Evolutionary conservation across 441 rosid species (phyloP), one percentile per base, ranked within the genome.

Genomic region (Corymbia citriodora): DNA sequence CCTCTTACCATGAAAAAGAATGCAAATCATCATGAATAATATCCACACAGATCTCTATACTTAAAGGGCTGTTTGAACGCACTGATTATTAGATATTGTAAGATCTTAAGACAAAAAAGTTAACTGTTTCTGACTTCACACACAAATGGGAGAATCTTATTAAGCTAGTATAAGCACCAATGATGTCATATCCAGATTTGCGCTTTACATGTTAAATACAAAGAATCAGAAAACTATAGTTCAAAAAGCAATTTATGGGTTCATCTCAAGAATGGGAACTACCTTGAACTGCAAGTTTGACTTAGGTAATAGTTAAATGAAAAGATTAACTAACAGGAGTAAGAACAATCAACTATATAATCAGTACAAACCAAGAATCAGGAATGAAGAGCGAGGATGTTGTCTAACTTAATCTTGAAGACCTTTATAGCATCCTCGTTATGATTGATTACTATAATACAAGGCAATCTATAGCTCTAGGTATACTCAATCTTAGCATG

Each of bases 1-100:
- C 59, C 0, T 18, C 59, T 0, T 55, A 18, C 19, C 45, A 40
- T 40, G 45, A 55, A 55, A 55, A 0, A 7, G 1, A 55, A 55
- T 18, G 18, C 1, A 1, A 55, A 55, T 2, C 23, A 18, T 55
- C 23, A 9, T 40, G 4, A 55, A 2, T 55, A 55, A 18, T 55
- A 55, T 55, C 19, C 2, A 55, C 18, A 55, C 23, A 55, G 19
- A 23, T 55, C 1, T 18, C 59, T 55, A 55, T 19, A 55, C 59
- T 55, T 0, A 55, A 55, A 18, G 0, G 0, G 10, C 2, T 10
- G 1, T 19, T 55, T 55, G 59, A 55, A 55, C 59, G 3, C 8
- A 18, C 59, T 18, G 59, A 55, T 55, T 40, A 40, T 40, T 40
- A 40, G 45, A 40, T 40, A 3, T 40, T 40, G 45, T 40, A 40